phyloP scores from a whole-genome alignment of 2,329 filamentous ascomycete genomes.

The Ustilaginoidea virens region DNA sequence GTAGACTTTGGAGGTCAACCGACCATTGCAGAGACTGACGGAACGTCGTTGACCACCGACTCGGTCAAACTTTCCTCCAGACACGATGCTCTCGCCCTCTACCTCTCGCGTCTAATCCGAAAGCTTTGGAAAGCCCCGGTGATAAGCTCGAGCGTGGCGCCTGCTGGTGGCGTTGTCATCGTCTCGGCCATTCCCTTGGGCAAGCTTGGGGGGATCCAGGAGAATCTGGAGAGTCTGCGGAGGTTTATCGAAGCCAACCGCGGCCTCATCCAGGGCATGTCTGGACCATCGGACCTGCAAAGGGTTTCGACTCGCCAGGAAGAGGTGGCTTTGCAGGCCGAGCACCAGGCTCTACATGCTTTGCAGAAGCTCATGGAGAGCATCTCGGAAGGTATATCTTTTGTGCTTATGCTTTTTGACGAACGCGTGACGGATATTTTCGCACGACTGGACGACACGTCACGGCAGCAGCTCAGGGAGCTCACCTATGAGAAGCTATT shows the following conservation, averaged over 20 bases:
- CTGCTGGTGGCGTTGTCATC: conserved; percentile 47
- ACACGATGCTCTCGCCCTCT: conserved; percentile 76
- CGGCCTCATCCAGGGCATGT: conserved; percentile 80
- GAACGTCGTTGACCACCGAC: conserved; percentile 58
- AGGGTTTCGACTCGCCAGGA: conserved; percentile 70
- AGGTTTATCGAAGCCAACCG: conserved; percentile 80
- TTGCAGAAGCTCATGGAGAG: conserved; percentile 74
- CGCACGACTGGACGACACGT: conserved; percentile 52
- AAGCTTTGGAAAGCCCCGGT: conserved; percentile 77
- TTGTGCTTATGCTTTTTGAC: conserved; percentile 87
- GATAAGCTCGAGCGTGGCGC: conserved; percentile 34
- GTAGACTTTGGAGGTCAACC: conserved; percentile 87
- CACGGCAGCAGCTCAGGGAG: conserved; percentile 53
- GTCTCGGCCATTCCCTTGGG: conserved; percentile 47
- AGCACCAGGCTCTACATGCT: conserved; percentile 83
- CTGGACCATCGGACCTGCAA: conserved; percentile 76
- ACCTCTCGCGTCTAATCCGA: conserved; percentile 75
- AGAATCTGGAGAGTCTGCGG: conserved; percentile 61
- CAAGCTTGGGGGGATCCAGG: conserved; percentile 66
- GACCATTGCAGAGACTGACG: conserved; percentile 61
- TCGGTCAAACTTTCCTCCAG: conserved; percentile 76
- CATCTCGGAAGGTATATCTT: conserved; percentile 92
- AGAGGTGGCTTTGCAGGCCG: conserved; percentile 80
- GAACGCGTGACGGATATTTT: conserved; percentile 85
- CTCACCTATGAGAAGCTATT: conserved; percentile 86